These are phyloP conservation scores for Neospermospora avenae DNA, from an alignment of 2,329 filamentous ascomycete genomes.

Conservation along the genomic window DNA sequence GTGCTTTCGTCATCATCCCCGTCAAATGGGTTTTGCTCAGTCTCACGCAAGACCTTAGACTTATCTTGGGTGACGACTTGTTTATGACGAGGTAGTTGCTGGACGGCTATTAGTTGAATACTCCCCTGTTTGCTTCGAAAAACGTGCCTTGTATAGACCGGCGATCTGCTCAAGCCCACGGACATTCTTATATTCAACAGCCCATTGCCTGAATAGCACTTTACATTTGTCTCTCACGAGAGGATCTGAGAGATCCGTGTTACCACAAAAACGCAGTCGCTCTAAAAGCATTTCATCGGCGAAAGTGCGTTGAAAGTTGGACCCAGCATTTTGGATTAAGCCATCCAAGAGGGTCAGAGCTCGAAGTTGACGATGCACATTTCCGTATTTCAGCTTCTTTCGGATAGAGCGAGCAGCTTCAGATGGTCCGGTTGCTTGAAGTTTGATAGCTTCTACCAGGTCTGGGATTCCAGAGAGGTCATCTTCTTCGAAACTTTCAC, in stretches of 20 bases:
- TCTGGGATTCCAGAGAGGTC: slow-evolving; percentile 90
- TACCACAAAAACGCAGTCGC: slow-evolving; percentile 81
- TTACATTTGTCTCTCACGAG: slow-evolving; percentile 88
- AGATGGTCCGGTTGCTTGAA: slow-evolving; percentile 80
- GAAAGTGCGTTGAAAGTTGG: slow-evolving; percentile 81
- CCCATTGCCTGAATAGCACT: slow-evolving; percentile 83
- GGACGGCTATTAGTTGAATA: slow-evolving; percentile 1
- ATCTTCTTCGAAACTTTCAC: slow-evolving; percentile 85
- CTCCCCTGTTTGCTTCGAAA: not conserved
- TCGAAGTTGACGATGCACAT: slow-evolving; percentile 84
- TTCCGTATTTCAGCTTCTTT: slow-evolving; percentile 99
- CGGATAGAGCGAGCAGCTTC: slow-evolving; percentile 90
- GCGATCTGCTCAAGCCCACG: slow-evolving; percentile 78
- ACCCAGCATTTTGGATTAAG: slow-evolving; percentile 89
- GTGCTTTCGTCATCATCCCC: slow-evolving; percentile 47
- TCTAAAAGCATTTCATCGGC: slow-evolving; percentile 90
- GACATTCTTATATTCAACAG: slow-evolving; percentile 73
- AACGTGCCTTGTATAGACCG: slow-evolving; percentile 61
- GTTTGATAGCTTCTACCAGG: slow-evolving; percentile 87
- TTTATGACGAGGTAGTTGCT: slow-evolving; percentile 65
- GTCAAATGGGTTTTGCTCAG: slow-evolving; percentile 67
- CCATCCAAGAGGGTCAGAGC: slow-evolving; percentile 87
- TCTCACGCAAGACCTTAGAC: slow-evolving; percentile 80
- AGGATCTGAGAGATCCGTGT: slow-evolving; percentile 77
- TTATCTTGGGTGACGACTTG: slow-evolving; percentile 71